phyloP scores from a whole-genome alignment of 2,329 filamentous ascomycete species.

The Xylariaceae sp. region DNA sequence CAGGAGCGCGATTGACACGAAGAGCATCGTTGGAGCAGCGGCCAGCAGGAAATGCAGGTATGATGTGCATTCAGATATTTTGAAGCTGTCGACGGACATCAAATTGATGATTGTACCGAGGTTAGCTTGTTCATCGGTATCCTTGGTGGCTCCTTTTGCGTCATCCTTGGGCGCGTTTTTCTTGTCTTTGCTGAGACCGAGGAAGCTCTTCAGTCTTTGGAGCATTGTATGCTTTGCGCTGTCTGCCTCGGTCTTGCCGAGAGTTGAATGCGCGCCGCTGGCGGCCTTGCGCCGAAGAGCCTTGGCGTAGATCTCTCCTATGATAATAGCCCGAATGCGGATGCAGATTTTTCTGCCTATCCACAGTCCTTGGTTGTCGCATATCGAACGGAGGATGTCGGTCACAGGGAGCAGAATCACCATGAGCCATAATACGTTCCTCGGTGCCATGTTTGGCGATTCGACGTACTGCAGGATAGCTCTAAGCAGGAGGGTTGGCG shows the following conservation, averaged over 20 bases:
- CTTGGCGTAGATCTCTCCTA: slow-evolving; percentile 96
- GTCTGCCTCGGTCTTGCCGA: slow-evolving; percentile 53
- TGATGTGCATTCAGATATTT: slow-evolving; percentile 88
- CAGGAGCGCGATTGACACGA: slow-evolving; percentile 73
- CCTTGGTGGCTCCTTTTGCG: slow-evolving; percentile 33
- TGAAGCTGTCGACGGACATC: slow-evolving; percentile 99
- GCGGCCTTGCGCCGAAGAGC: slow-evolving; percentile 86
- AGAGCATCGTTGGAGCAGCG: slow-evolving; percentile 80
- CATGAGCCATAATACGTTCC: slow-evolving; percentile 91
- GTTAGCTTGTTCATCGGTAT: slow-evolving; percentile 70
- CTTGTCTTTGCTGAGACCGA: slow-evolving; percentile 55
- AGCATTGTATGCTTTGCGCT: slow-evolving; percentile 36
- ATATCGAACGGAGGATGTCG: slow-evolving; percentile 73
- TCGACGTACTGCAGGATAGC: slow-evolving; percentile 95
- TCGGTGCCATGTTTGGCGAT: slow-evolving; percentile 65
- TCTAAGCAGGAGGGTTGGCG: slow-evolving; percentile 84
- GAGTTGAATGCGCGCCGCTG: slow-evolving; percentile 65
- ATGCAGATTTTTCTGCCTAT: slow-evolving; percentile 93
- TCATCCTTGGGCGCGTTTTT: slow-evolving; percentile 36
- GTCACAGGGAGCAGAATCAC: slow-evolving; percentile 85
- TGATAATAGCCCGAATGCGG: slow-evolving; percentile 85
- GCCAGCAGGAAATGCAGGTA: slow-evolving; percentile 97
- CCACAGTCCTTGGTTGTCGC: slow-evolving; percentile 83
- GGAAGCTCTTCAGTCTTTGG: slow-evolving; percentile 48
- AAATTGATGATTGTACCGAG: slow-evolving; percentile 98